These are phyloP conservation scores for Sarcomyxa edulis DNA, from an alignment of 768 basidiomycete genomes.

Conservation along the genomic window DNA sequence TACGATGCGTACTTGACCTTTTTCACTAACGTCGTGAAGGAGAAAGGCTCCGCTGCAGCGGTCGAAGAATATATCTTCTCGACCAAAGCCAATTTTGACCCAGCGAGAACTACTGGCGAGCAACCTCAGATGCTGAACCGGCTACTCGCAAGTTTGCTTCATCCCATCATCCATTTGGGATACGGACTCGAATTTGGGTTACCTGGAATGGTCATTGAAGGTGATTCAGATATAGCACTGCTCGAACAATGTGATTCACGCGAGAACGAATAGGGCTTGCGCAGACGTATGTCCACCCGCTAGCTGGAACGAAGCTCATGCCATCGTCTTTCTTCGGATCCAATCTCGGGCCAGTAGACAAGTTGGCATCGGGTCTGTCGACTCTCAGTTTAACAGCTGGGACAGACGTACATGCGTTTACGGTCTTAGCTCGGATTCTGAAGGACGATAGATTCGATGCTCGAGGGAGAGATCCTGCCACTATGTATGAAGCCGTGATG, in stretches of 20 bases:
- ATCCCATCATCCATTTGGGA: conserved; percentile 56
- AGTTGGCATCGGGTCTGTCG: neutral
- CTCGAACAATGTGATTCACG: no score
- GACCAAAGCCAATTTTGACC: conserved; percentile 37
- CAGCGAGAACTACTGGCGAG: conserved; percentile 17
- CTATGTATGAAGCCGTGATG: conserved; percentile 27
- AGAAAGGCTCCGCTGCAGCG: conserved; percentile 35
- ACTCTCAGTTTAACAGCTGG: neutral
- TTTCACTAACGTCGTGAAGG: conserved; percentile 38
- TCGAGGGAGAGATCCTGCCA: conserved; percentile 10
- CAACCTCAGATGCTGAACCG: conserved; percentile 39
- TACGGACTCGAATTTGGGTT: conserved; percentile 56
- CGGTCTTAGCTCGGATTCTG: conserved; percentile 49
- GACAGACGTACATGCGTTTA: conserved; percentile 37
- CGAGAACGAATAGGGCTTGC: conserved; percentile 26
- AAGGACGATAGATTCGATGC: conserved; percentile 37
- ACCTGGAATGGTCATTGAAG: conserved; percentile 49
- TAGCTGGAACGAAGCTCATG: no score
- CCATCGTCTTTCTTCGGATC: neutral
- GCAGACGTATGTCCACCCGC: conserved; percentile 13
- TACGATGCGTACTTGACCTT: conserved; percentile 55
- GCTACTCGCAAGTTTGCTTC: conserved; percentile 47
- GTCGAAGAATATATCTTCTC: conserved; percentile 66
- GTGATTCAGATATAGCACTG: no score
- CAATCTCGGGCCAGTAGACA: neutral